Conservation (phyloP, 179 eudicot species). For the Spergularia azorica region DNA sequence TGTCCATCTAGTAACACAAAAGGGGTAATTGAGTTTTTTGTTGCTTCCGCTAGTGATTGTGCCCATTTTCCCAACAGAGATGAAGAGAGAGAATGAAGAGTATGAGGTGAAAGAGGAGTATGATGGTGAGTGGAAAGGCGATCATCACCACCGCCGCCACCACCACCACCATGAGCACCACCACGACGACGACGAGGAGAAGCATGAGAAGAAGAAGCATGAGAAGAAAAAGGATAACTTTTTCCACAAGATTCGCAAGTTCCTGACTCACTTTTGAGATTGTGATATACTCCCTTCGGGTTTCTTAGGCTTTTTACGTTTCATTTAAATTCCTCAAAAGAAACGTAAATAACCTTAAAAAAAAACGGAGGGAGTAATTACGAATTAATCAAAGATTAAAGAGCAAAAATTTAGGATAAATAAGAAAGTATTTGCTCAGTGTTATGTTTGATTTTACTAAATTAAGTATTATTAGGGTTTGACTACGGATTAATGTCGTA, state of each 20-base stretch:
- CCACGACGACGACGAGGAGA: neutral
- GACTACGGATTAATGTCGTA: no score
- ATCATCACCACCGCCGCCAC: neutral
- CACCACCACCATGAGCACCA: neutral
- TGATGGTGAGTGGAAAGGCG: neutral
- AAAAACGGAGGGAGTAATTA: no score
- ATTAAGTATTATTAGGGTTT: no score
- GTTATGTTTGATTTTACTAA: no score
- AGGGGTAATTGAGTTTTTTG: no score
- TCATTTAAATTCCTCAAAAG: no score
- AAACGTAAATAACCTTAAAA: no score
- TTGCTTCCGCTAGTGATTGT: no score
- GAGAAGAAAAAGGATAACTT: neutral
- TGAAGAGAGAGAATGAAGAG: neutral
- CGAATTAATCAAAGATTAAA: neutral
- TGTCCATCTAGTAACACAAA: no score
- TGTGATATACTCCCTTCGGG: no score
- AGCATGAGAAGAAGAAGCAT: neutral
- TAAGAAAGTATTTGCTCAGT: neutral
- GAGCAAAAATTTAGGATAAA: neutral
- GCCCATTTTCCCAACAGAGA: no score
- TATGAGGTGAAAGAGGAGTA: neutral
- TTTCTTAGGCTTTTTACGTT: no score
- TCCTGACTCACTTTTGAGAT: conserved; percentile 20
- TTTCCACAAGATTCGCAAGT: conserved; percentile 24